phyloP scores from a whole-genome alignment of 768 basidiomycete genomes.

The Lentinula detonsa region DNA sequence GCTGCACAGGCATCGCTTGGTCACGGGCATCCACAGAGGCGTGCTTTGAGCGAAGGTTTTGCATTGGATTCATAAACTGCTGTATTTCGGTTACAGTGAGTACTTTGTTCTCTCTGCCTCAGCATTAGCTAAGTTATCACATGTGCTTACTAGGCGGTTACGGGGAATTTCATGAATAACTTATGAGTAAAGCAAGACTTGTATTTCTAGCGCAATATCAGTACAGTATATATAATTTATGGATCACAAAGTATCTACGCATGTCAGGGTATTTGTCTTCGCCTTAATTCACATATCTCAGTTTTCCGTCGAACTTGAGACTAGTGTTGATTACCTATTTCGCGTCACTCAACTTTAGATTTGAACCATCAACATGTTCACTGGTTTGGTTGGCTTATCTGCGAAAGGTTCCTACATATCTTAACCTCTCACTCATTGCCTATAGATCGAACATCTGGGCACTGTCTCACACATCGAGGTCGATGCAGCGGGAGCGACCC shows the following conservation, averaged over 20 bases:
- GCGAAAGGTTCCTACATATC: neutral
- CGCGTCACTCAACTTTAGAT: neutral
- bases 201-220: conserved; percentile 2
- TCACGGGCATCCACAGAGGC: neutral
- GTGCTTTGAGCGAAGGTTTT: conserved; percentile 2
- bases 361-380: conserved; percentile 50
- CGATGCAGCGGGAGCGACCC: conserved; percentile 73
- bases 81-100: neutral
- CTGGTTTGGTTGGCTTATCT: conserved; percentile 57
- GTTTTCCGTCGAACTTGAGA: neutral
- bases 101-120: neutral
- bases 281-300: neutral
- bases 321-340: neutral
- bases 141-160: neutral
- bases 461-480: conserved; percentile 57
- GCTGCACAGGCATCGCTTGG: conserved; percentile 10
- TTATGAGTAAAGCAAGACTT: neutral
- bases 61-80: neutral
- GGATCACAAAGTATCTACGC: neutral
- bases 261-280: neutral
- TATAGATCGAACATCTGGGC: conserved; percentile 87
- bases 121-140: neutral
- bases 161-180: neutral
- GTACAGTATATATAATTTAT: neutral
- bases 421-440: conserved; percentile 5